Conservation (phyloP, 805 yeast genomes). For the Groenewaldozyma tartarivorans region DNA sequence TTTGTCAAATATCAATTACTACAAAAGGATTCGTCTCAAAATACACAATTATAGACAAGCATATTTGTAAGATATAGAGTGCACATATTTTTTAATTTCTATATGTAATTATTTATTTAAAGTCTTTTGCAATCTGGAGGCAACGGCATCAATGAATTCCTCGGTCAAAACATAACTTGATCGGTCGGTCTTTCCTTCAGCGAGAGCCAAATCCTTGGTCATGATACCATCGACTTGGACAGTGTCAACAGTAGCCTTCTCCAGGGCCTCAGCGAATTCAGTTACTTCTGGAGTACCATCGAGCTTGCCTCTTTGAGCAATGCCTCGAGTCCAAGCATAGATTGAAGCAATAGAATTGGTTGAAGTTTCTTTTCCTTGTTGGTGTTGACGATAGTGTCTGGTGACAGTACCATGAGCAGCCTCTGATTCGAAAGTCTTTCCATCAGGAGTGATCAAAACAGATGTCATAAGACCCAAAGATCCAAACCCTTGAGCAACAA, state of each 20-base stretch:
- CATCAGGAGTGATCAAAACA: slow-evolving; percentile 93
- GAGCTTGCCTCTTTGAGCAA: slow-evolving; percentile 83
- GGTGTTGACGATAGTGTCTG: slow-evolving; percentile 92
- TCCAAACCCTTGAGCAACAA: slow-evolving; percentile 97
- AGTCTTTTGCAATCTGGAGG: slow-evolving; percentile 42
- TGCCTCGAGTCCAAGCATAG: slow-evolving; percentile 94
- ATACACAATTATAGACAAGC: no score
- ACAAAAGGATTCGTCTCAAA: no score
- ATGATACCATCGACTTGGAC: slow-evolving; percentile 76
- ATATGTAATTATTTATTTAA: neutral
- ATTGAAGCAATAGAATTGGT: slow-evolving; percentile 96
- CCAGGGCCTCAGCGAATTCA: slow-evolving; percentile 67
- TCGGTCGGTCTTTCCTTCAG: slow-evolving; percentile 80
- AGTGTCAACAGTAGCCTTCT: slow-evolving; percentile 77
- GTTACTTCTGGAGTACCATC: slow-evolving; percentile 82
- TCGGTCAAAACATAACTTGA: slow-evolving; percentile 79
- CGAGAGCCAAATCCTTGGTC: slow-evolving; percentile 94
- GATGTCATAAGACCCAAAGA: slow-evolving; percentile 96
- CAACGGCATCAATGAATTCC: slow-evolving; percentile 81
- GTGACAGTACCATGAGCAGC: slow-evolving; percentile 99
- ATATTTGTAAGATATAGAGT: no score
- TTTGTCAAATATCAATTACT: slow-evolving; percentile 1
- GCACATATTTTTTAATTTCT: neutral
- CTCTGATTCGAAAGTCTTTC: slow-evolving; percentile 89
- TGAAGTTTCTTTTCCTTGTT: slow-evolving; percentile 93